Evolutionary conservation across 2,329 filamentous ascomycete species (phyloP), one percentile per base, ranked within the genome.

Genomic region (Myriangium duriaei): DNA sequence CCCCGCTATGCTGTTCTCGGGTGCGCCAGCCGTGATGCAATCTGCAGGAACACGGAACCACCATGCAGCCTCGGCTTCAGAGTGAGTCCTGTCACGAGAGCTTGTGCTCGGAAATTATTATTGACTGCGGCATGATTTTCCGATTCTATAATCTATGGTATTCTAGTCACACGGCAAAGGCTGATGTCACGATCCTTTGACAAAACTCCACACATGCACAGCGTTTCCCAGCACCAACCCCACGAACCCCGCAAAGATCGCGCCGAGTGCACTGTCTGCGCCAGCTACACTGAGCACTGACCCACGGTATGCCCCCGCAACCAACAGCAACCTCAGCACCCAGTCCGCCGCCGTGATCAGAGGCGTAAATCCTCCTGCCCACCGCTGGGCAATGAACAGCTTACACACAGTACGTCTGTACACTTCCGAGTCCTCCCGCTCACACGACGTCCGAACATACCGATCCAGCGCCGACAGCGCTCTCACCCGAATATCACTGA

Each of bases 381-480:
- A 52, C 2, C 61, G 49, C 42, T 64, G 54, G 2, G 62, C 63
- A 3, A 67, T 43, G 43, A 67, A 65, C 1, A 62, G 38, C 42
- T 61, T 61, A 3, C 55, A 55, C 7, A 56, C 54, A 4, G 49
- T 52, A 26, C 57, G 51, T 21, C 61, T 49, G 42, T 67, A 68
- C 2, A 46, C 21, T 16, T 47, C 50, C 15, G 49, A 45, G 15
- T 53, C 47, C 4, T 38, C 33, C 6, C 28, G 13, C 11, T 29
- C 14, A 38, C 30, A 30, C 21, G 31, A 37, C 12, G 28, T 37
- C 34, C 48, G 51, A 2, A 61, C 55, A 45, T 58, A 63, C 2
- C 37, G 35, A 37, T 67, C 63, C 17, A 66, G 39, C 14, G 60
- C 57, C 1, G 63, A 63, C 26, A 51, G 56, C 0, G 53, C 51